Base-by-base conservation (phyloP, 2,329 filamentous ascomycete genomes). In the Paraconiothyrium sp. region DNA sequence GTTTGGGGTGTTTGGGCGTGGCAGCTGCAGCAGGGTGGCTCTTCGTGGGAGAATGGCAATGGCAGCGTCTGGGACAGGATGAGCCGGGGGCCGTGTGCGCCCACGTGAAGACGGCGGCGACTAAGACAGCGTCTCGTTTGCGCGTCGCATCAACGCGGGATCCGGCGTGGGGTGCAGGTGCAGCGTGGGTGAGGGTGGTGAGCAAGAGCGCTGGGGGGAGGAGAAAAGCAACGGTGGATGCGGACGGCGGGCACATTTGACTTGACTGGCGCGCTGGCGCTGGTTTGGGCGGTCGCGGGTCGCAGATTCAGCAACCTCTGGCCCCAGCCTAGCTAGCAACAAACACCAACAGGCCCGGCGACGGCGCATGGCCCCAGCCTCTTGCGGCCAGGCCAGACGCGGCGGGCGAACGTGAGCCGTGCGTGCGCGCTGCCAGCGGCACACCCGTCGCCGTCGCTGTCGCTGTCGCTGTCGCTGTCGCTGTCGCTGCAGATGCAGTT, bases 71-170 rank as follows among this genome's bases (percentile, higher is more conserved):
- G 49, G 49, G 49, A 37, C 49, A 39, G 49, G 47, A 27, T 39
- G 49, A 8, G 22, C 10, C 34, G 6, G 49, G 35, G 34, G 37
- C 22, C 66, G 39, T n/a, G 14, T 41, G 39, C 39, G 39, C 64
- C 70, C 72, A 74, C 73, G 73, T 71, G 70, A 73, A 72, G 59
- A 58, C 59, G 58, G n/a, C 48, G 11, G 43, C 16, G 43, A 34
- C 57, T 30, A 37, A 56, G 57, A 60, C 64, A 63, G 59, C 60
- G 61, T 61, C 65, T 64, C 63, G 66, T 64, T 57, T 62, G 68
- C 59, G 47, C 57, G 67, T 65, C 61, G 67, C 67, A 69, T 70
- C 52, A 59, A 65, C 63, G 66, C 67, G 67, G 67, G 71, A 41
- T 41, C 47, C 64, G 54, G 59, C 52, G 59, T 54, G 27, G 59